These are phyloP conservation scores for Backusella tarrabulga DNA, from an alignment of 192 early-diverging fungal genomes.

Conservation along the genomic window DNA sequence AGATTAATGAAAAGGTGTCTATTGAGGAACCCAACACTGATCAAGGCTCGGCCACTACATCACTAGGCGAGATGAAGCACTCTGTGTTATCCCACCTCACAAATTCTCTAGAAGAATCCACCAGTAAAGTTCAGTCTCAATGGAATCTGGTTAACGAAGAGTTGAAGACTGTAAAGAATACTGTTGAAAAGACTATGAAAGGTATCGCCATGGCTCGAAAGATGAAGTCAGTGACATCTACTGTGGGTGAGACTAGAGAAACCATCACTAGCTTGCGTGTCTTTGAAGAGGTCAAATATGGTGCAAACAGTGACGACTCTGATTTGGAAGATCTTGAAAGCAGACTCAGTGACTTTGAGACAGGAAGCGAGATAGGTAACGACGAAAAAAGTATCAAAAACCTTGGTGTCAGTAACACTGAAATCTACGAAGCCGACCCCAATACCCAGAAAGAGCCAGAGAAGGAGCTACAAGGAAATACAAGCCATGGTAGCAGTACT, in stretches of 20 bases:
- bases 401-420: background rate
- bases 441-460: background rate
- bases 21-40: background rate
- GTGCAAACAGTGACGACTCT: background rate
- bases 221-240: conserved; percentile 17
- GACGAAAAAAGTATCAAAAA: background rate
- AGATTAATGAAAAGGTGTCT: background rate
- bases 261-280: background rate
- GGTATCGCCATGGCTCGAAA: conserved; percentile 20
- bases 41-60: background rate
- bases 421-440: background rate
- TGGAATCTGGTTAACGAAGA: conserved; percentile 20
- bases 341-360: background rate
- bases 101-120: background rate
- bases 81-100: background rate
- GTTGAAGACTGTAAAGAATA: conserved; percentile 25
- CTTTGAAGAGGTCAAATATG: background rate
- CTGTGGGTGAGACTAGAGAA: conserved; percentile 21
- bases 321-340: conserved; percentile 9
- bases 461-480: background rate
- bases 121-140: conserved; percentile 10
- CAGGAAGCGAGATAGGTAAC: background rate
- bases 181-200: background rate
- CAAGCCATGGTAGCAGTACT: background rate
- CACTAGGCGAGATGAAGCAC: background rate